Evolutionary conservation across 1,284 basidiomycete genomes (phyloP).

Genomic region (Tilletia horrida): DNA sequence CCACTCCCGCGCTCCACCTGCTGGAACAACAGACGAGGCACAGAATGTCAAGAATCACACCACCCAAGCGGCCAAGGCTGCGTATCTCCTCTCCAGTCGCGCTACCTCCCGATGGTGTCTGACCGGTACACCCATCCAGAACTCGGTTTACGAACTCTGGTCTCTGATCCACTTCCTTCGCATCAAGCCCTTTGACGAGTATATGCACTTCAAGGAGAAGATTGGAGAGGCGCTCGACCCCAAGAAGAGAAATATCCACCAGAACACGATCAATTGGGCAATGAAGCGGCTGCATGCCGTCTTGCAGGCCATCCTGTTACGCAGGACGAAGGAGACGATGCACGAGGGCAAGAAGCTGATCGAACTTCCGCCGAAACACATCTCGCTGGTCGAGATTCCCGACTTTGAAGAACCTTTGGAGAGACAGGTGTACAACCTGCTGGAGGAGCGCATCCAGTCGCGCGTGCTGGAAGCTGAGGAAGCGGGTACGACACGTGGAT

Average conservation of each 20-base stretch:
- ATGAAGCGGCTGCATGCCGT: slow-evolving; percentile 64
- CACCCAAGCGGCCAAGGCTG: slow-evolving; percentile 74
- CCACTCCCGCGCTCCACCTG: too few species aligned
- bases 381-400: slow-evolving; percentile 66
- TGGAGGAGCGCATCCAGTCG: slow-evolving; percentile 71
- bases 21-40: slow-evolving; percentile 82
- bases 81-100: slow-evolving; percentile 64
- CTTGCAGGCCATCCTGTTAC: slow-evolving; percentile 81
- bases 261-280: slow-evolving; percentile 45
- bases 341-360: slow-evolving; percentile 75
- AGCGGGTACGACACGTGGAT: slow-evolving; percentile 56
- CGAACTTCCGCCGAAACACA: slow-evolving; percentile 70
- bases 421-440: slow-evolving; percentile 72
- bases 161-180: slow-evolving; percentile 84
- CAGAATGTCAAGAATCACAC: slow-evolving; percentile 94
- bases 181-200: slow-evolving; percentile 76
- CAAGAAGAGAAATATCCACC: slow-evolving; percentile 27
- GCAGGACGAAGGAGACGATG: slow-evolving; percentile 76
- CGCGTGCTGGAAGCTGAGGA: slow-evolving; percentile 60
- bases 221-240: slow-evolving; percentile 71
- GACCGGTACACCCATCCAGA: slow-evolving; percentile 63
- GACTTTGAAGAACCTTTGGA: slow-evolving; percentile 62
- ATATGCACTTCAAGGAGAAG: slow-evolving; percentile 71
- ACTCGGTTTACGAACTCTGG: slow-evolving; percentile 83
- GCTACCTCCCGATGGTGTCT: slow-evolving; percentile 52